A percentile compares a stretch with the other conserved stretches of the same genome.
Evolutionary conservation across 1,284 basidiomycete species (phyloP).

Genomic region (Cutaneotrichosporon sp.): DNA sequence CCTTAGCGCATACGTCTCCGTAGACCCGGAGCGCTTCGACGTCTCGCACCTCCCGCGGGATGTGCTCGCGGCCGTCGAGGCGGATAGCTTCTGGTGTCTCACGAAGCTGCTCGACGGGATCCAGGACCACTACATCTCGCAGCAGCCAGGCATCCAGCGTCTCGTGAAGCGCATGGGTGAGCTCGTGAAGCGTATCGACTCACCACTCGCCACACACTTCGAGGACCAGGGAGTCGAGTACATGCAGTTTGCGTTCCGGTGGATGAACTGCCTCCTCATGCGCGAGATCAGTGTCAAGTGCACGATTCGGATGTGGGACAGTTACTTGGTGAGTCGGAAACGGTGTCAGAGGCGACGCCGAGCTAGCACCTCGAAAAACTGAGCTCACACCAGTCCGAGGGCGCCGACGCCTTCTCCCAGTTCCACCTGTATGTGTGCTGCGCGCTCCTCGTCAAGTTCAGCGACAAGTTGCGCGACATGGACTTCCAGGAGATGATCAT

Average conservation of each 20-base stretch:
- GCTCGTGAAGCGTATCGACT: constrained; percentile 86
- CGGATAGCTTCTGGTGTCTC: constrained; percentile 95
- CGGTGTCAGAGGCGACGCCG: background rate
- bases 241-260: constrained; percentile 97
- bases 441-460: constrained; percentile 89
- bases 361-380: too few relatives aligned
- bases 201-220: constrained; percentile 76
- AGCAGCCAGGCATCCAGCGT: constrained; percentile 89
- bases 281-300: constrained; percentile 91
- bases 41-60: constrained; percentile 67
- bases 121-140: constrained; percentile 94
- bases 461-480: constrained; percentile 83
- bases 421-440: constrained; percentile 96
- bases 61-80: constrained; percentile 79
- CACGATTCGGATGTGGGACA: constrained; percentile 98
- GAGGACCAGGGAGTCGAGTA: constrained; percentile 90
- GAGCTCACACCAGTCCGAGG: constrained; percentile 58
- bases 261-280: constrained; percentile 99
- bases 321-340: constrained; percentile 72
- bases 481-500: constrained; percentile 99
- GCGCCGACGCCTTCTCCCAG: constrained; percentile 90
- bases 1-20: constrained; percentile 57
- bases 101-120: constrained; percentile 91
- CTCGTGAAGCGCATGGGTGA: constrained; percentile 90
- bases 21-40: constrained; percentile 83